These are phyloP conservation scores for Erysimum cheiranthoides DNA, from an alignment of 345 rosid species.

Conservation along the genomic window DNA sequence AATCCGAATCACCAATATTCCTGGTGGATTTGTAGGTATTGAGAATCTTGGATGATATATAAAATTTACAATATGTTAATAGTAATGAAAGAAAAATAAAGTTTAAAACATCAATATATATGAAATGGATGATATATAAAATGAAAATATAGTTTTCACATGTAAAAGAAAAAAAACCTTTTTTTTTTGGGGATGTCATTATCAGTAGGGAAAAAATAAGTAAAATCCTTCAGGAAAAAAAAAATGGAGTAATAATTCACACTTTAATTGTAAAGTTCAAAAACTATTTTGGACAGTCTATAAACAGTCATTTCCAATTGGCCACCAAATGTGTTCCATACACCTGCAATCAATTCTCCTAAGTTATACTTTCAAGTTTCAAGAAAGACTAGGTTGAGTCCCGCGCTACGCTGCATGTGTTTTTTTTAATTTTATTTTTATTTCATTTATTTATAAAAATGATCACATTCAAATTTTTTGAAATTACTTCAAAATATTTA, in stretches of 20 bases:
- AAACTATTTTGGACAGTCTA: background rate
- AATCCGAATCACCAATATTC: constrained; percentile 31
- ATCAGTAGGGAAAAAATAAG: background rate
- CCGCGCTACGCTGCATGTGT: too few species aligned
- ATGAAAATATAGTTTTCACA: background rate
- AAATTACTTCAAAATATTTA: too few species aligned
- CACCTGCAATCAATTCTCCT: constrained; percentile 19
- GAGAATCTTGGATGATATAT: constrained; percentile 25
- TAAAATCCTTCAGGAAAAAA: background rate
- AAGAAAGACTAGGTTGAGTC: too few species aligned
- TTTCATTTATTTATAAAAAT: too few species aligned
- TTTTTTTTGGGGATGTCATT: background rate
- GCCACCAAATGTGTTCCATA: background rate
- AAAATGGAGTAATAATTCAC: background rate
- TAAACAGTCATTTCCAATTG: background rate
- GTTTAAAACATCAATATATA: background rate
- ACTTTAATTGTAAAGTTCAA: background rate
- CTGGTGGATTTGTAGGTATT: constrained; percentile 42
- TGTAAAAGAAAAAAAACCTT: background rate
- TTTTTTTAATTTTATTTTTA: too few species aligned
- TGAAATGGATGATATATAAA: background rate
- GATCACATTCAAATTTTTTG: too few species aligned
- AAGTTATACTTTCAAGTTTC: constrained; percentile 9
- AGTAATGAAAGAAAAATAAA: background rate
- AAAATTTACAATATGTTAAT: background rate